Evolutionary conservation across 2,329 filamentous ascomycete species (phyloP).

Genomic region (Fusarium setosum): DNA sequence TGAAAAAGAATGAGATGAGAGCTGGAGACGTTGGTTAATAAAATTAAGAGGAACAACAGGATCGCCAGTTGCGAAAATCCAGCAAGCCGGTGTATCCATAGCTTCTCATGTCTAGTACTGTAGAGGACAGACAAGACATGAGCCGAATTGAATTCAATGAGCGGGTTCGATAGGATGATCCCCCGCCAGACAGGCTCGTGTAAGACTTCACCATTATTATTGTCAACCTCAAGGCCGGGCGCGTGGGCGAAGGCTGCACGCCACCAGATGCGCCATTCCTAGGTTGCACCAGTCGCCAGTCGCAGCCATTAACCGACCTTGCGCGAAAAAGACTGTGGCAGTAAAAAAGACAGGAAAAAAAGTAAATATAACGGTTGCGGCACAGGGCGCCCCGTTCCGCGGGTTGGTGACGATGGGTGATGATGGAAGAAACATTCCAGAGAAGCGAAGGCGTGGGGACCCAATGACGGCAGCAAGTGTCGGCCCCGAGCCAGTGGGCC

Average conservation of each 20-base stretch:
- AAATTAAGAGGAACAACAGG: slow-evolving; percentile 9
- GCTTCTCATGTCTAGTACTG: no score
- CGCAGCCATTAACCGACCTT: slow-evolving; percentile 17
- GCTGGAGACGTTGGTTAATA: slow-evolving; percentile 7
- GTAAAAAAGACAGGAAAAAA: background rate
- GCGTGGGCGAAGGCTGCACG: slow-evolving; percentile 12
- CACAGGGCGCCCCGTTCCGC: slow-evolving; percentile 2
- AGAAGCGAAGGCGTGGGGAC: background rate
- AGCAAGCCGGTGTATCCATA: background rate
- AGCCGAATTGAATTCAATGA: background rate
- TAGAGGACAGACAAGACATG: background rate
- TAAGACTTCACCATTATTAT: background rate
- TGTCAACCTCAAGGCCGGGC: background rate
- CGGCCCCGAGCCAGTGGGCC: background rate
- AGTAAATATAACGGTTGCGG: slow-evolving; percentile 10
- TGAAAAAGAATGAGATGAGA: slow-evolving; percentile 13
- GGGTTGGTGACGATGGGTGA: background rate
- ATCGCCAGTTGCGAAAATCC: slow-evolving; percentile 11
- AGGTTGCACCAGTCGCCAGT: background rate
- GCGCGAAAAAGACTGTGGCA: background rate
- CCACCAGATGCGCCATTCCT: slow-evolving; percentile 5
- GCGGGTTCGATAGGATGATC: background rate
- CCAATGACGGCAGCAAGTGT: background rate
- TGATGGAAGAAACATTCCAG: slow-evolving; percentile 10
- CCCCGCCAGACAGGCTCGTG: background rate